These are phyloP conservation scores for Russula foetens DNA, from an alignment of 768 basidiomycete species.

Conservation along the genomic window DNA sequence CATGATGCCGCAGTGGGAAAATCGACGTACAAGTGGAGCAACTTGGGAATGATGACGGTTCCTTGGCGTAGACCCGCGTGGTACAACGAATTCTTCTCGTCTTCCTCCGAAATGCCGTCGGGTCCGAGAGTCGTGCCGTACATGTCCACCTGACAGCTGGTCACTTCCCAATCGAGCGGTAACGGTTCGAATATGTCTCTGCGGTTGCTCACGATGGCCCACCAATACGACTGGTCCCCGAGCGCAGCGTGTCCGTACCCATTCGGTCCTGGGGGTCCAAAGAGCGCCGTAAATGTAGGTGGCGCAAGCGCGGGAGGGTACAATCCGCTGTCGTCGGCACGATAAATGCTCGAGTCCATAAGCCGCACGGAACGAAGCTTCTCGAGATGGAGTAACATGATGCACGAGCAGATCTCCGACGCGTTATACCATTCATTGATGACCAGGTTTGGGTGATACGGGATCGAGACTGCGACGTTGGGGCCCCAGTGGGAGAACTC, in stretches of 20 bases:
- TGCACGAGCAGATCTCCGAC: conserved; percentile 42
- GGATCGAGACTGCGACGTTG: conserved; percentile 35
- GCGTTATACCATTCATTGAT: conserved; percentile 37
- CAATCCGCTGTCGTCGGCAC: conserved; percentile 22
- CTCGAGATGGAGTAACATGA: conserved; percentile 44
- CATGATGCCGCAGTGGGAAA: too few relatives aligned
- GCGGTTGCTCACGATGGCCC: conserved; percentile 40
- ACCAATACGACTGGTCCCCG: conserved; percentile 48
- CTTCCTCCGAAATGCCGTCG: conserved; percentile 30
- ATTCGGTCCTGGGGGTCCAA: conserved; percentile 31
- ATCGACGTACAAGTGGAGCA: conserved; percentile 42
- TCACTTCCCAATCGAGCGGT: conserved; percentile 40
- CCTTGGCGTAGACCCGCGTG: conserved; percentile 36
- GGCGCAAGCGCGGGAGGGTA: conserved; percentile 33
- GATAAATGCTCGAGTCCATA: conserved; percentile 40
- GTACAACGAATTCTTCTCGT: conserved; percentile 30
- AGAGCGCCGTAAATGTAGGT: conserved; percentile 36
- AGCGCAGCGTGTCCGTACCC: conserved; percentile 38
- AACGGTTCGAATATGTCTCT: conserved; percentile 36
- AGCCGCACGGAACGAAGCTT: conserved; percentile 36
- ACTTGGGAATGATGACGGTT: conserved; percentile 34
- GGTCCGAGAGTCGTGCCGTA: conserved; percentile 38
- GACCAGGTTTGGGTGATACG: conserved; percentile 36
- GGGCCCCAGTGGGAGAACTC: conserved; percentile 31
- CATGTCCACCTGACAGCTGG: conserved; percentile 40